phyloP scores from a whole-genome alignment of 1,139 yeast genomes.

The Zygotorulaspora mrakii region DNA sequence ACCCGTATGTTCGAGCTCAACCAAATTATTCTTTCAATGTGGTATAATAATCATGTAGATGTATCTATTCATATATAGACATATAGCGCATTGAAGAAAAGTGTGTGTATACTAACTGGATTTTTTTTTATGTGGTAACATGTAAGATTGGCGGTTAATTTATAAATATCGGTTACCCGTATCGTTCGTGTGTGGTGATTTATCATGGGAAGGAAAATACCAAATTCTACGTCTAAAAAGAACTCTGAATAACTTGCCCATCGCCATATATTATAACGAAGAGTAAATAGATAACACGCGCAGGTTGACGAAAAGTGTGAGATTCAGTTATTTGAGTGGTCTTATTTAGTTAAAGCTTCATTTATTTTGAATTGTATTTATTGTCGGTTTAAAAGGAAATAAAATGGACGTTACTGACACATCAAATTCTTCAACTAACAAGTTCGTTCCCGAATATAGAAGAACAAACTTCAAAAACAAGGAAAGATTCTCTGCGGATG shows the following conservation, averaged over 20 bases:
- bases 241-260: background rate
- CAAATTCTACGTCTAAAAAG: background rate
- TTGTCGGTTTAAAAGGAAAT: background rate
- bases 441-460: conserved; percentile 96
- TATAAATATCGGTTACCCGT: background rate
- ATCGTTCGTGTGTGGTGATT: background rate
- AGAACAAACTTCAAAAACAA: conserved; percentile 95
- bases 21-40: too few relatives aligned
- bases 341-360: background rate
- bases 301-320: too few relatives aligned
- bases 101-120: conserved; percentile 1
- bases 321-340: background rate
- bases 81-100: conserved; percentile 1
- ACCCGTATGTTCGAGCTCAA: background rate
- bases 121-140: too few relatives aligned
- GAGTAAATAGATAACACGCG: background rate
- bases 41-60: too few relatives aligned
- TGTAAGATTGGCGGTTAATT: background rate
- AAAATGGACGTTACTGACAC: conserved; percentile 50
- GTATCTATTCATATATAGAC: too few relatives aligned
- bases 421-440: conserved; percentile 63
- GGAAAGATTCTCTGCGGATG: conserved; percentile 91
- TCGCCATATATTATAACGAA: background rate
- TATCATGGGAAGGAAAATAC: background rate
- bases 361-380: background rate